Evolutionary conservation across 1,139 yeast genomes (phyloP), one percentile per base, ranked within the genome.

Genomic region (Hemisphaericaspora xylanilytica): DNA sequence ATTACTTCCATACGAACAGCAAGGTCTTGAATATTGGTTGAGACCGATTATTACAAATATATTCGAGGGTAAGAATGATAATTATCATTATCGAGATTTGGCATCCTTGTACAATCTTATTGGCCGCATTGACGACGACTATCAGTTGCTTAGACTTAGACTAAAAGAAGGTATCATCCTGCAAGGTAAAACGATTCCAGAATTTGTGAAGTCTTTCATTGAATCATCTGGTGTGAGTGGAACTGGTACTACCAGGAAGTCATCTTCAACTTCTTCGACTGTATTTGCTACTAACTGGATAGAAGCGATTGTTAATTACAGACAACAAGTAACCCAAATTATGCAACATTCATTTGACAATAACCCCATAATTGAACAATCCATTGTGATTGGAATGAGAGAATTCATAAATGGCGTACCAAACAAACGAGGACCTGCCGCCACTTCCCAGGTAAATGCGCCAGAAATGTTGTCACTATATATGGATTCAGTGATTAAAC

Each of bases 401-500:
- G 78, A 73, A 17, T 79, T 83, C 51, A 67, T 89, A 28, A 86
- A 85, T 53, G 45, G 53, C 1, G 26, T 53, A 4, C 32, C 32
- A 25, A 50, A 39, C 21, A 53, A 43, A 10, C 45, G 43, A 38
- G 48, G 39, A 3, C 42, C 40, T 11, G 24, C 15, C 7, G 57
- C 11, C 26, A 9, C 65, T 30, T 73, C 76, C 36, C 56, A 65
- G 2, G 56, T 62, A 2, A 79, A 78, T 49, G 77, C 85, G 0
- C 76, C 95, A 0, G 97, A 90, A 53, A 75, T 74, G 45, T 60
- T 90, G 32, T 85, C 96, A 0, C 61, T 85, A 5, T 89, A 74
- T 58, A 76, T 90, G 59, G 97, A 90, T 58, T 81, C 78, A 43
- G 69, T 71, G 45, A 78, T 81, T 53, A 85, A 80, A 58, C 86